Evolutionary conservation across 805 yeast species (phyloP).

Genomic region (Metschnikowia santaceciliae): DNA sequence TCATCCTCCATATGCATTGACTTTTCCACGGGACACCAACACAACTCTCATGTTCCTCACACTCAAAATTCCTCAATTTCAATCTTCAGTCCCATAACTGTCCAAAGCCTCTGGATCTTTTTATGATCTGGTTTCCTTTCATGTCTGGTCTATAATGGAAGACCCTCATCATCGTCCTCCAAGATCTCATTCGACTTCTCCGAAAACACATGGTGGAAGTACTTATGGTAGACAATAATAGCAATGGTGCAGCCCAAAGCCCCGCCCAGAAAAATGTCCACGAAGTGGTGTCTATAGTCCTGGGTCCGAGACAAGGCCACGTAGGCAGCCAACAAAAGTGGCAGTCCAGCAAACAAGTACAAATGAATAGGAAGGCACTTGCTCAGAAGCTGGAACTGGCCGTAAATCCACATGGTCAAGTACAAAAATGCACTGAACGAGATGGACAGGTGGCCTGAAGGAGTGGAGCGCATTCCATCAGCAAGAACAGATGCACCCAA

Average conservation of each 20-base stretch:
- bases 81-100: not conserved
- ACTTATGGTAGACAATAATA: constrained; percentile 24
- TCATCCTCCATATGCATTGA: too few relatives aligned
- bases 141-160: not conserved
- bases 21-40: too few relatives aligned
- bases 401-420: constrained; percentile 45
- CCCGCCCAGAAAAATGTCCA: constrained; percentile 33
- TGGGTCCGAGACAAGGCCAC: constrained; percentile 26
- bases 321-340: constrained; percentile 23
- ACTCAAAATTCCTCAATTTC: not conserved
- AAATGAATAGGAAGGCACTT: constrained; percentile 8
- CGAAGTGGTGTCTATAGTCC: constrained; percentile 31
- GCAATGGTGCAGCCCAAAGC: constrained; percentile 29
- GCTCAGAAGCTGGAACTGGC: constrained; percentile 30
- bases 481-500: constrained; percentile 24
- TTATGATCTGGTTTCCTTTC: too few relatives aligned
- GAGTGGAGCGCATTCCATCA: constrained; percentile 56
- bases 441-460: constrained; percentile 54
- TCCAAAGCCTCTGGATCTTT: not conserved
- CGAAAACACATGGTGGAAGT: constrained; percentile 21
- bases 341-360: constrained; percentile 15
- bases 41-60: not conserved
- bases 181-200: constrained; percentile 10
- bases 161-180: constrained; percentile 11
- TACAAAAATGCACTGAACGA: constrained; percentile 50